phyloP scores from a whole-genome alignment of 208 protist genomes.

The Leishmania gerbilli region DNA sequence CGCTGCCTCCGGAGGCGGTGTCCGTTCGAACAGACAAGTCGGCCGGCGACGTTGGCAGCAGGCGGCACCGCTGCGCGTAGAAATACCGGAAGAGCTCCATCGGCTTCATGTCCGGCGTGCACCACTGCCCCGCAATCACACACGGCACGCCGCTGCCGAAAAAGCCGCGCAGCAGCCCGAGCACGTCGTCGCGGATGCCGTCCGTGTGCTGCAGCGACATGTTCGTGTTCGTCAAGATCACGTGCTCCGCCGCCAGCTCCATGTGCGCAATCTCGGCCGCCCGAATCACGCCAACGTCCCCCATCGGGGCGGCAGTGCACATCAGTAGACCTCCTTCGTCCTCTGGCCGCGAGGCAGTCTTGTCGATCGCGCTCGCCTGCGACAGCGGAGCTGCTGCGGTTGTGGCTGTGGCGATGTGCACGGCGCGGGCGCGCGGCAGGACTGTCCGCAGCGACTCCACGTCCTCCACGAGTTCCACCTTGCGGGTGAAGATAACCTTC shows the following conservation, averaged over 20 bases:
- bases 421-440: constrained; percentile 44
- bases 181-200: constrained; percentile 58
- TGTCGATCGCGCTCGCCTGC: constrained; percentile 4
- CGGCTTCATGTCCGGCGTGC: constrained; percentile 89
- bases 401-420: constrained; percentile 40
- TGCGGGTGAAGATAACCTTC: constrained; percentile 31
- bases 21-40: constrained; percentile 5
- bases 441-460: constrained; percentile 46
- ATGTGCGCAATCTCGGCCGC: constrained; percentile 70
- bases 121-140: constrained; percentile 86
- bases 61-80: constrained; percentile 56
- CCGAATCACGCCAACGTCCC: constrained; percentile 54
- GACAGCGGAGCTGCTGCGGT: constrained; percentile 19
- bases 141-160: constrained; percentile 75
- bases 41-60: constrained; percentile 5
- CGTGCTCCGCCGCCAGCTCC: constrained; percentile 85
- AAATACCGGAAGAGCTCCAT: constrained; percentile 75
- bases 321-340: constrained; percentile 32
- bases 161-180: constrained; percentile 72
- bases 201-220: constrained; percentile 48
- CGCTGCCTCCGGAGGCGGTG: not conserved
- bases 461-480: constrained; percentile 55
- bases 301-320: constrained; percentile 25
- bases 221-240: constrained; percentile 83
- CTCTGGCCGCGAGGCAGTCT: constrained; percentile 15